Evolutionary conservation across 148 eudicot genomes (phyloP).

Genomic region (Dianthus caryophyllus): DNA sequence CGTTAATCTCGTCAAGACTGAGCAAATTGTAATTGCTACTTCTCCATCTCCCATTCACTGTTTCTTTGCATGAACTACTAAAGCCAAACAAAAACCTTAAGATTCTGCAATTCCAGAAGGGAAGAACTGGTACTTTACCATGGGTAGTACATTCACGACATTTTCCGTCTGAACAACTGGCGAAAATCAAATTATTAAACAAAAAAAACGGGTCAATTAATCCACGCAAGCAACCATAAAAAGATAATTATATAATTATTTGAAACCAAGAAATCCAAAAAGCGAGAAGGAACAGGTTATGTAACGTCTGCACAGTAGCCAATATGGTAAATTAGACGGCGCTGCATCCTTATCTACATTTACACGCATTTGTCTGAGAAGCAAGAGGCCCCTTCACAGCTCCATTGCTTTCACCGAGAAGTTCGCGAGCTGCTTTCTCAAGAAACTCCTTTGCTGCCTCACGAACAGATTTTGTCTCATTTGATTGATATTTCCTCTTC

Average conservation of each 20-base stretch:
- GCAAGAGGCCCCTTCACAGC: conserved; percentile 68
- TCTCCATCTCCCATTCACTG: background rate
- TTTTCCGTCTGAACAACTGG: background rate
- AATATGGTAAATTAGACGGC: background rate
- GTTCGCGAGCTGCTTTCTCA: conserved; percentile 91
- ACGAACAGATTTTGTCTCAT: conserved; percentile 62
- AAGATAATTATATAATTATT: background rate
- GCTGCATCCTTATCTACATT: conserved; percentile 33
- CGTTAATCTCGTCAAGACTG: too few species aligned
- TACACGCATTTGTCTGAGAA: conserved; percentile 43
- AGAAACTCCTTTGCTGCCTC: conserved; percentile 90
- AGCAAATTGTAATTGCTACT: too few species aligned
- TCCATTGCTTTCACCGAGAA: conserved; percentile 65
- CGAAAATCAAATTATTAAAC: background rate
- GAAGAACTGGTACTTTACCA: background rate
- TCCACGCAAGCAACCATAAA: conserved; percentile 1
- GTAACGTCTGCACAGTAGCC: conserved; percentile 8
- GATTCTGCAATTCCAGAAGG: background rate
- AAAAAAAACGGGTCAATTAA: too few species aligned
- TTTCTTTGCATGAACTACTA: background rate
- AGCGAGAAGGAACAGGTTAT: background rate
- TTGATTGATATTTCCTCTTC: conserved; percentile 64
- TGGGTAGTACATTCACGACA: background rate
- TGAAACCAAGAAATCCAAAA: background rate
- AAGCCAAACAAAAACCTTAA: background rate